Evolutionary conservation across 2,329 filamentous ascomycete species (phyloP).

Genomic region (Claviceps spartinae): DNA sequence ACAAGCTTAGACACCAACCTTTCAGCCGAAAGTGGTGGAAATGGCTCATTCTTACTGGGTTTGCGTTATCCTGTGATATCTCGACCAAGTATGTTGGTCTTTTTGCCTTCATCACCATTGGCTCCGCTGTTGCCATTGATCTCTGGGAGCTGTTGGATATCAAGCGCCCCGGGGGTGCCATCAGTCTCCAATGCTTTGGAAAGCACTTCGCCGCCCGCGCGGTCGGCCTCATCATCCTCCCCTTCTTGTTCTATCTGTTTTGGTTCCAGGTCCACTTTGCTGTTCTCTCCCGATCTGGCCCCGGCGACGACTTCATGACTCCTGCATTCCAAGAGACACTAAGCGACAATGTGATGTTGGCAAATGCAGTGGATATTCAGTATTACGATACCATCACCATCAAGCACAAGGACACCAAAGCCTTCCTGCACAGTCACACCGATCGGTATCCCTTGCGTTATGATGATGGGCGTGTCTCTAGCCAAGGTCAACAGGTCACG

Average conservation of each 20-base stretch:
- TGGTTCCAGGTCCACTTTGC: conserved; percentile 99
- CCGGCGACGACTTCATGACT: conserved; percentile 97
- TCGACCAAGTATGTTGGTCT: conserved; percentile 96
- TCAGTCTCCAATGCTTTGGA: conserved; percentile 64
- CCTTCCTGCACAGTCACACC: conserved; percentile 85
- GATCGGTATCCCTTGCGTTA: conserved; percentile 88
- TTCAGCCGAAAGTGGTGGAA: conserved; percentile 99
- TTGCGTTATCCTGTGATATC: conserved; percentile 91
- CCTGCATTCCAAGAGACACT: conserved; percentile 96
- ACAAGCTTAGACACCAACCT: conserved; percentile 80
- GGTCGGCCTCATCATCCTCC: conserved; percentile 76
- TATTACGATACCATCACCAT: conserved; percentile 84
- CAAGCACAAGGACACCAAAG: conserved; percentile 93
- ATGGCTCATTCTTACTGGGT: conserved; percentile 90
- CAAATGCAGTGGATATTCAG: conserved; percentile 72
- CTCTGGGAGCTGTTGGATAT: conserved; percentile 90
- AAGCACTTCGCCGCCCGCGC: conserved; percentile 84
- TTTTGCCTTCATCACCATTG: conserved; percentile 95
- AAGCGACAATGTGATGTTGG: conserved; percentile 84
- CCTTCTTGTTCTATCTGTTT: conserved; percentile 96
- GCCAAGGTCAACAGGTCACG: conserved; percentile 94
- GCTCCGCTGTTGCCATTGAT: conserved; percentile 84
- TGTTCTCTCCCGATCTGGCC: conserved; percentile 75
- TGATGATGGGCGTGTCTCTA: conserved; percentile 92
- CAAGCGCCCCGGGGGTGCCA: conserved; percentile 68